Percentiles rank a stretch among this genome's conserved stretches.
Evolutionary conservation across 148 eudicot genomes (phyloP).

Genomic region (Fallopia convolvulus): DNA sequence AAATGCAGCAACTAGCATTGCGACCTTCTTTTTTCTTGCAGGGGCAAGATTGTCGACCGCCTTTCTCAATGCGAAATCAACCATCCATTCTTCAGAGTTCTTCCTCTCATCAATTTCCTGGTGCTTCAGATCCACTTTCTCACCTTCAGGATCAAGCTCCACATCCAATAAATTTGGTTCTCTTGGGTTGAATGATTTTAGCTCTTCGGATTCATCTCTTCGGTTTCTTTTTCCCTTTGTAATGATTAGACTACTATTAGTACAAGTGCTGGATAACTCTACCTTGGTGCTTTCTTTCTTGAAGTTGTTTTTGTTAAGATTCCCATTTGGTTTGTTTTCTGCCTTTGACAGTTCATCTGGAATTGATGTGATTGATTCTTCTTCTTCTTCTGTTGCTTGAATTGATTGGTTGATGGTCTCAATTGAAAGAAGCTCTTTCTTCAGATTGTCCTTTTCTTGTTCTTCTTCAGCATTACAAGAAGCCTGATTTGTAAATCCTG

Average conservation of each 20-base stretch:
- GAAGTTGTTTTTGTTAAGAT: neutral
- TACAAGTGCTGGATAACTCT: neutral
- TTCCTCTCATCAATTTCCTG: conserved; percentile 65
- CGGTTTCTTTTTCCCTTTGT: conserved; percentile 19
- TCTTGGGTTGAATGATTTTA: conserved; percentile 52
- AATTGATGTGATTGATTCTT: conserved; percentile 7
- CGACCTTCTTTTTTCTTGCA: conserved; percentile 70
- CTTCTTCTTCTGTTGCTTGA: conserved; percentile 8
- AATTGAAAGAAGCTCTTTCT: neutral
- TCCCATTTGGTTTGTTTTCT: conserved; percentile 8
- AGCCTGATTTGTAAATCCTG: neutral
- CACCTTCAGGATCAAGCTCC: conserved; percentile 60
- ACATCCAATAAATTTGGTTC: conserved; percentile 63
- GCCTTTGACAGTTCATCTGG: conserved; percentile 15
- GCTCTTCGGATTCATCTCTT: conserved; percentile 28
- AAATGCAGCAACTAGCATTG: conserved; percentile 77
- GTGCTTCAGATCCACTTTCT: conserved; percentile 77
- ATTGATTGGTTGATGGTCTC: neutral
- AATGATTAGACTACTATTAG: neutral
- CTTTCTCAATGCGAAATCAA: conserved; percentile 66
- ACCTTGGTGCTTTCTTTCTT: neutral
- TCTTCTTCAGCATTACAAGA: neutral
- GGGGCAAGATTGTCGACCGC: conserved; percentile 65
- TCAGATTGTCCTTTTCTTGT: neutral
- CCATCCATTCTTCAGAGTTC: conserved; percentile 84